Evolutionary conservation across 352 stramenopile genomes (phyloP), one percentile per base, ranked within the genome.

Genomic region (Globisporangium barbulae): DNA sequence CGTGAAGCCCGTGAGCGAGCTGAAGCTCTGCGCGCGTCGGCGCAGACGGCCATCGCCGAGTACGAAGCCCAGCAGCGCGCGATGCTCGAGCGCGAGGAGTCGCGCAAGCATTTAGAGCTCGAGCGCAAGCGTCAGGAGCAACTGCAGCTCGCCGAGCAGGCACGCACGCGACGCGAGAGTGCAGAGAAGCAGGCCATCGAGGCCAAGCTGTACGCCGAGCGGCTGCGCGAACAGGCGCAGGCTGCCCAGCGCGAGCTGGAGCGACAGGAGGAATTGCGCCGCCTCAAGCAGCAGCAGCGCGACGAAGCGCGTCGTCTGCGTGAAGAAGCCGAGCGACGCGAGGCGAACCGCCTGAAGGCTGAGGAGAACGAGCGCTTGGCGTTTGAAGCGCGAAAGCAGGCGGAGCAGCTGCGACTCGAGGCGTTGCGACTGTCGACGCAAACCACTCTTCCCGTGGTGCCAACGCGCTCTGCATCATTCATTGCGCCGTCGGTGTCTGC

Each of bases 351-450:
- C 17, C 67, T 64, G 6, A 66, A 78, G 53, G 83, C 78, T 1
- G 81, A 92, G 55, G 78, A 84, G 37, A 78, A 90, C 55, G 81
- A 72, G n/a, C 70, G 75, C 13, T 64, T 68, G 7, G 75, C 76
- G n/a, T 89, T 89, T 41, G 83, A 91, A 53, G 73, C 75, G n/a
- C 85, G 85, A 35, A 65, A 69, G 54, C 72, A 87, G 56, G 85
- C 87, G 39, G 83, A 94, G 60, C 69, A 88, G 41, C 59, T 90
- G 17, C 78, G 81, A 0, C 45, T 74, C 13, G 73, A 91, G 60
- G 83, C 83, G 3, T 49, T 83, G 64, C 67, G 77, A 30, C 59
- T 92, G 17, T 80, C 79, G 28, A 72, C 72, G 19, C 21, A 57
- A 42, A 25, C 79, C 9, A 65, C 73, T 17, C 22, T 35, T 1